Conservation (phyloP, 192 early-diverging fungal species). For the Glomus cerebriforme region DNA sequence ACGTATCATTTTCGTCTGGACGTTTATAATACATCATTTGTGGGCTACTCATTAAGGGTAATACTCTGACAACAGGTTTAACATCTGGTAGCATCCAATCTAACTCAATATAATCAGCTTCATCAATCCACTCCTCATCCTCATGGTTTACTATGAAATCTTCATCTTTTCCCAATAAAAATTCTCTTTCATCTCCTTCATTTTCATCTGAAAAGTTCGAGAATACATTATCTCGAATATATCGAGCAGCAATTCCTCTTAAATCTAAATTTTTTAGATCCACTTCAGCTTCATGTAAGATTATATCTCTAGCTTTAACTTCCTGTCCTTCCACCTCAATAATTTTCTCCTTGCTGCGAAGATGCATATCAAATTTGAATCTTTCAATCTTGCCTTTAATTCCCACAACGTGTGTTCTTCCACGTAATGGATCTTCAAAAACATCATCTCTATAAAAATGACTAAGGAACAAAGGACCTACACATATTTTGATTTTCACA, state of each 20-base stretch:
- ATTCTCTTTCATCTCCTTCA: slow-evolving; percentile 4
- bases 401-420: slow-evolving; percentile 40
- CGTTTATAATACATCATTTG: slow-evolving; percentile 55
- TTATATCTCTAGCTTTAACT: slow-evolving; percentile 39
- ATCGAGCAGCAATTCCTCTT: slow-evolving; percentile 32
- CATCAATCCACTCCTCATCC: slow-evolving; percentile 49
- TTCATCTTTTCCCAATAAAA: slow-evolving; percentile 29
- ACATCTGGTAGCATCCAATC: slow-evolving; percentile 38
- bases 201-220: slow-evolving; percentile 16
- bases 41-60: slow-evolving; percentile 64
- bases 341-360: slow-evolving; percentile 34
- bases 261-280: slow-evolving; percentile 44
- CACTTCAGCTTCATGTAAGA: slow-evolving; percentile 45
- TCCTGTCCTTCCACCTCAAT: slow-evolving; percentile 35
- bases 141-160: slow-evolving; percentile 25
- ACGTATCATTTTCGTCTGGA: slow-evolving; percentile 38
- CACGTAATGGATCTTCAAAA: slow-evolving; percentile 39
- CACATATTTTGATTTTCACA: slow-evolving; percentile 46
- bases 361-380: slow-evolving; percentile 48
- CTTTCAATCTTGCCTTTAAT: slow-evolving; percentile 41
- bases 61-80: slow-evolving; percentile 40
- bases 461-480: slow-evolving; percentile 38
- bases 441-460: slow-evolving; percentile 40
- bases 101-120: slow-evolving; percentile 57
- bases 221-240: slow-evolving; percentile 5